Conservation (phyloP, 805 yeast genomes). For the Myxozyma geophila region DNA sequence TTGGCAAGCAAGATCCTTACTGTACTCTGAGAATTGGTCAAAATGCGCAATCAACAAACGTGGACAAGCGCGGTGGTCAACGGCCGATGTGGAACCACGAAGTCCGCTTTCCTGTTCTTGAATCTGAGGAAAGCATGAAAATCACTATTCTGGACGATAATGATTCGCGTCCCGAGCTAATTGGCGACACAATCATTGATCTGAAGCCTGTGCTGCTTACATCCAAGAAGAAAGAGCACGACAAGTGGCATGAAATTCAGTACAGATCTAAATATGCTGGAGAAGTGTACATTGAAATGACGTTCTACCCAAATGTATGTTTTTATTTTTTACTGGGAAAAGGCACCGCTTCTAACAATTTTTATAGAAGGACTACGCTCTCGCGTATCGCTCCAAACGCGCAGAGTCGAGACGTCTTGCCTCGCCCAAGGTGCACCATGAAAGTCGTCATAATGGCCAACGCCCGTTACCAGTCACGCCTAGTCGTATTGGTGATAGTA, state of each 20-base stretch:
- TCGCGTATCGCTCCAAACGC: slow-evolving; percentile 2
- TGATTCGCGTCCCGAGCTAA: slow-evolving; percentile 74
- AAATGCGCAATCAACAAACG: slow-evolving; percentile 75
- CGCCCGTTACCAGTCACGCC: slow-evolving; percentile 21
- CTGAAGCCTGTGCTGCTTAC: slow-evolving; percentile 72
- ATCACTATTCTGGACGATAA: slow-evolving; percentile 81
- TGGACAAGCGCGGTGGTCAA: slow-evolving; percentile 89
- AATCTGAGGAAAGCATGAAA: slow-evolving; percentile 63
- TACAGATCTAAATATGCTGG: slow-evolving; percentile 82
- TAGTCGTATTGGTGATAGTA: neutral
- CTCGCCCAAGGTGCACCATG: neutral
- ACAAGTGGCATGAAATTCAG: slow-evolving; percentile 77
- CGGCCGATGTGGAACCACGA: slow-evolving; percentile 88
- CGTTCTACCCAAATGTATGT: slow-evolving; percentile 62
- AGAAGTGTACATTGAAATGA: slow-evolving; percentile 84
- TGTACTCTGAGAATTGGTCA: slow-evolving; percentile 81
- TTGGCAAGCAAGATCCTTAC: slow-evolving; percentile 94
- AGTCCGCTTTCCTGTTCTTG: slow-evolving; percentile 65
- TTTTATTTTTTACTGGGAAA: neutral
- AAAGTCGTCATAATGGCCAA: neutral
- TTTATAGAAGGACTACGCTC: slow-evolving; percentile 5
- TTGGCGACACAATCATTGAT: slow-evolving; percentile 81
- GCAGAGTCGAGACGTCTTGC: neutral
- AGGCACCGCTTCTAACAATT: neutral
- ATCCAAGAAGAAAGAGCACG: slow-evolving; percentile 73